Evolutionary conservation across 306 rosid genomes (phyloP).

Genomic region (Glycyrrhiza uralensis): DNA sequence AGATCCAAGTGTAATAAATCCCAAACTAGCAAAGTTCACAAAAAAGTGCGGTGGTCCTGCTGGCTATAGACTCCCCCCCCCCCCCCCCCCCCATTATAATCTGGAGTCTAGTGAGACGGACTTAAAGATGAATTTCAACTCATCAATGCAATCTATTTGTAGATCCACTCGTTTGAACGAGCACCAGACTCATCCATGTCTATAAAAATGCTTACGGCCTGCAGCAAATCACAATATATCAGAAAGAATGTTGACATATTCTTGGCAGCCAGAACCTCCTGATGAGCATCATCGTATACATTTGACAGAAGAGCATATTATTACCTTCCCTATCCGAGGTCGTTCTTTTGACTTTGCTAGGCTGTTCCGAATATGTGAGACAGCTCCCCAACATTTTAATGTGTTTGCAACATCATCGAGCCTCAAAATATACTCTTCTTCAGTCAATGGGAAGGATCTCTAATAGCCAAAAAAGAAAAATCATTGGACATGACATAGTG

Average conservation of each 20-base stretch:
- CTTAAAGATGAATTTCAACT: slow-evolving; percentile 1
- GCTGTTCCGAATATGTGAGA: slow-evolving; percentile 93
- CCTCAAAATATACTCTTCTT: slow-evolving; percentile 94
- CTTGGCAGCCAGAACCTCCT: no score
- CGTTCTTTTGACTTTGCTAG: slow-evolving; percentile 73
- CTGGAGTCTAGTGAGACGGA: not conserved
- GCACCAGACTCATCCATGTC: slow-evolving; percentile 96
- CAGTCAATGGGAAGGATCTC: slow-evolving; percentile 95
- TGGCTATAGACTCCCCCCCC: not conserved
- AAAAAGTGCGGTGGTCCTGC: slow-evolving; percentile 20
- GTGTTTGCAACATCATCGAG: slow-evolving; percentile 89
- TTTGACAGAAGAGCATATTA: slow-evolving; percentile 10
- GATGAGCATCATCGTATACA: no score
- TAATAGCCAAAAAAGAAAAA: slow-evolving; percentile 19
- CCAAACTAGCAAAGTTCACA: not conserved
- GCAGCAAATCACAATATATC: slow-evolving; percentile 28
- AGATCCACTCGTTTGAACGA: slow-evolving; percentile 88
- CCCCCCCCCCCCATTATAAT: not conserved
- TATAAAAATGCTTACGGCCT: slow-evolving; percentile 97
- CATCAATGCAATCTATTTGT: slow-evolving; percentile 54
- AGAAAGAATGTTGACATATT: not conserved
- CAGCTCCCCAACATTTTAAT: slow-evolving; percentile 98
- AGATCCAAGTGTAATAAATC: slow-evolving; percentile 6
- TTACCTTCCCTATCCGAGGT: slow-evolving; percentile 96
- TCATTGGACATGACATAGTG: slow-evolving; percentile 8